Evolutionary conservation across 1,284 basidiomycete genomes (phyloP).

Genomic region (Cutaneotrichosporon sp.): DNA sequence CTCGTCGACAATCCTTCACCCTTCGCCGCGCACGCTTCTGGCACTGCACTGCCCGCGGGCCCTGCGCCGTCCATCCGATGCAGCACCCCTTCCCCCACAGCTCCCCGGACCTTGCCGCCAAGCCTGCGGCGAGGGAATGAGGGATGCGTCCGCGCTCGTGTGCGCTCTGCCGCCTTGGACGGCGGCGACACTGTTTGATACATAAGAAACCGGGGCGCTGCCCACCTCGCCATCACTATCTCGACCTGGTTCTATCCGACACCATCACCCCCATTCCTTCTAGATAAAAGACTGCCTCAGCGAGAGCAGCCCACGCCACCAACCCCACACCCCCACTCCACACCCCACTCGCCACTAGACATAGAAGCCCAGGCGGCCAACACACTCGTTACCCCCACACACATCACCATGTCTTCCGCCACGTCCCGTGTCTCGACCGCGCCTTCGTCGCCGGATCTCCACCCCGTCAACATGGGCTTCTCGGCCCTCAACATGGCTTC

Average conservation of each 20-base stretch:
- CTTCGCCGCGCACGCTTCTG: background rate
- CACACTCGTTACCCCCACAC: background rate
- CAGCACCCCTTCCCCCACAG: background rate
- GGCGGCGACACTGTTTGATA: background rate
- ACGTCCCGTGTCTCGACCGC: constrained; percentile 29
- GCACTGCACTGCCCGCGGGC: background rate
- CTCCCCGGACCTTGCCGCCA: background rate
- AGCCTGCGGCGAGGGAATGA: background rate
- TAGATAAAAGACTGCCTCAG: background rate
- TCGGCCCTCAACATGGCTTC: constrained; percentile 41
- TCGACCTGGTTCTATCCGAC: background rate
- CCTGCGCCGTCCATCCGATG: background rate
- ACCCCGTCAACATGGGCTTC: constrained; percentile 25
- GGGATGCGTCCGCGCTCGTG: background rate
- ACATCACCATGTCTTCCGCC: constrained; percentile 5
- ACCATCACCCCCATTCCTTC: background rate
- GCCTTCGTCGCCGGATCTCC: constrained; percentile 33
- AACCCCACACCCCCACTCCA: background rate
- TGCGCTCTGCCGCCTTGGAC: background rate
- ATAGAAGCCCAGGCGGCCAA: background rate
- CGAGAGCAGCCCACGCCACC: background rate
- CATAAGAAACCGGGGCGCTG: background rate
- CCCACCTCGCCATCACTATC: background rate
- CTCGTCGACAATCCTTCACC: background rate
- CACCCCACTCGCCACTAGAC: background rate